phyloP scores from a whole-genome alignment of 305 asterid species.

The Solanum hybrid region DNA sequence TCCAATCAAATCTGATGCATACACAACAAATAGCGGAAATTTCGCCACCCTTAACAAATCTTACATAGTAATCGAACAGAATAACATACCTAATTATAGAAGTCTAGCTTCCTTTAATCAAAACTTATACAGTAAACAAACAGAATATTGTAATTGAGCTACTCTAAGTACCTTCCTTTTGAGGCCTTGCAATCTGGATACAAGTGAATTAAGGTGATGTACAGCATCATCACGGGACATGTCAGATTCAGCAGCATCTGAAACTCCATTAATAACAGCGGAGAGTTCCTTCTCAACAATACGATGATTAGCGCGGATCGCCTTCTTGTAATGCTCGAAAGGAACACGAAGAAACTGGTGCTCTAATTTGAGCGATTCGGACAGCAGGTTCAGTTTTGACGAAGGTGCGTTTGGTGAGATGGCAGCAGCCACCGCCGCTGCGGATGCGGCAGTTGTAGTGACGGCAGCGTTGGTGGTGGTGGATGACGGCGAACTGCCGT shows the following conservation, averaged over 20 bases:
- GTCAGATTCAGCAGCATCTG: conserved; percentile 31
- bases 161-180: conserved; percentile 60
- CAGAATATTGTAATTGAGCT: background rate
- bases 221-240: conserved; percentile 66
- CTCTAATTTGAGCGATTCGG: conserved; percentile 72
- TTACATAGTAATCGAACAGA: background rate
- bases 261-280: conserved; percentile 50
- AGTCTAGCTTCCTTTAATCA: background rate
- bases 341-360: conserved; percentile 95
- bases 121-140: background rate
- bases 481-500: conserved; percentile 33
- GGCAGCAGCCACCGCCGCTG: background rate
- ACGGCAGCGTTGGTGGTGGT: conserved; percentile 3
- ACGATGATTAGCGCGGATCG: conserved; percentile 89
- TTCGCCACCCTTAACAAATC: background rate
- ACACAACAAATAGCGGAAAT: background rate
- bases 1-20: background rate
- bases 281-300: conserved; percentile 73
- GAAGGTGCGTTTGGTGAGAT: conserved; percentile 24
- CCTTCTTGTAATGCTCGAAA: conserved; percentile 83
- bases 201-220: conserved; percentile 61
- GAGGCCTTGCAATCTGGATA: conserved; percentile 77
- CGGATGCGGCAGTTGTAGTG: conserved; percentile 1
- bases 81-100: background rate
- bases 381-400: conserved; percentile 44